These are phyloP conservation scores for Lentinus brumalis DNA, from an alignment of 768 basidiomycete species.

Conservation along the genomic window DNA sequence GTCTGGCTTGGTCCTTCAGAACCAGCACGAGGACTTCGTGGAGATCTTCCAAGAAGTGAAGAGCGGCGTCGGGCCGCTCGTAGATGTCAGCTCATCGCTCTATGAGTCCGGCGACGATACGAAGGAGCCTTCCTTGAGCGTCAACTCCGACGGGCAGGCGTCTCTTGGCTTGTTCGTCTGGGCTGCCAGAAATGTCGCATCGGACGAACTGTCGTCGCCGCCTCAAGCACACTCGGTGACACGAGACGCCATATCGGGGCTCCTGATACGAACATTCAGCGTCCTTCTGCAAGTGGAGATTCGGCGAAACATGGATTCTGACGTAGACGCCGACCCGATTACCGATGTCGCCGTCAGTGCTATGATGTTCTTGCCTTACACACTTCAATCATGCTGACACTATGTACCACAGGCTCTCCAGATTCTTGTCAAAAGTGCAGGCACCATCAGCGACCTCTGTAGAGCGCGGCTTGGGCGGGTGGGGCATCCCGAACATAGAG, in stretches of 20 bases:
- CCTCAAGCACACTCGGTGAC: not conserved
- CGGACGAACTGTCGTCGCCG: not conserved
- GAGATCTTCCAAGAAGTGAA: not conserved
- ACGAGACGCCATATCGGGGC: not conserved
- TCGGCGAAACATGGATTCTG: not conserved
- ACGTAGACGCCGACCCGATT: not conserved
- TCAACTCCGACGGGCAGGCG: constrained; percentile 29
- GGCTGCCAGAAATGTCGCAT: constrained; percentile 13
- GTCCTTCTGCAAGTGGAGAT: too few relatives aligned
- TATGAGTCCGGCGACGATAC: constrained; percentile 3
- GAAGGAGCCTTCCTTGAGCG: not conserved
- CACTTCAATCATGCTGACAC: not conserved
- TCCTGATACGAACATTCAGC: not conserved
- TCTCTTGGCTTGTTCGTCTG: constrained; percentile 26
- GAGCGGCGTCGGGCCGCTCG: not conserved
- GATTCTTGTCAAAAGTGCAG: not conserved
- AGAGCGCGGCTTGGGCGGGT: constrained; percentile 1
- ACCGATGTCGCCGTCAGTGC: not conserved
- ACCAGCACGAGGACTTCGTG: not conserved
- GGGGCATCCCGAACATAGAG: constrained; percentile 14
- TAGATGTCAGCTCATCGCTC: constrained; percentile 7
- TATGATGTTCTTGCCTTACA: not conserved
- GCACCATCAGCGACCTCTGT: constrained; percentile 3
- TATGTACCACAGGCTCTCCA: not conserved
- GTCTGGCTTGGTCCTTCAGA: constrained; percentile 3